A percentile compares a stretch with the other conserved stretches of the same genome.
Evolutionary conservation across 345 rosid genomes (phyloP).

Genomic region (Gossypium bickii): DNA sequence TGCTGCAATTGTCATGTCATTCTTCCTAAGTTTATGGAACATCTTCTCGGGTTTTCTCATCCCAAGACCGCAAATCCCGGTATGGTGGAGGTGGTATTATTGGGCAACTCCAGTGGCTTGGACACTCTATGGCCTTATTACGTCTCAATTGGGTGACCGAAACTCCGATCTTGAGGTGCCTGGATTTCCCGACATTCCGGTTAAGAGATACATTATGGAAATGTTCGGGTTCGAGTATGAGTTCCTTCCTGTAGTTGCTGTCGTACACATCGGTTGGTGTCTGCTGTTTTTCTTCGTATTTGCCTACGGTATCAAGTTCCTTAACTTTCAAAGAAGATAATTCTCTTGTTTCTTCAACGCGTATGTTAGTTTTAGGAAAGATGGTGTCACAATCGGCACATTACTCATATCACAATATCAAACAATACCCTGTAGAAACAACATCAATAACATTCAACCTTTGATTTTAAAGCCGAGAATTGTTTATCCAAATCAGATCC

Average conservation of each 20-base stretch:
- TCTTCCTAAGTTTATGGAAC: constrained; percentile 84
- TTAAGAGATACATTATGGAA: constrained; percentile 43
- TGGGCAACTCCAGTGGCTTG: constrained; percentile 75
- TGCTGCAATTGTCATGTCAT: constrained; percentile 63
- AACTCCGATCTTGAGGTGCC: constrained; percentile 29
- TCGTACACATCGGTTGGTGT: constrained; percentile 46
- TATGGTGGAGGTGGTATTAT: constrained; percentile 94
- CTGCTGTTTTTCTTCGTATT: constrained; percentile 41
- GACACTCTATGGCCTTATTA: constrained; percentile 64
- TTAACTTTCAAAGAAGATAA: constrained; percentile 59
- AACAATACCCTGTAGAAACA: neutral
- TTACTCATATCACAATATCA: neutral
- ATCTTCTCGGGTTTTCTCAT: constrained; percentile 76
- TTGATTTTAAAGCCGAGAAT: no score
- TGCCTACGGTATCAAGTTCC: constrained; percentile 48
- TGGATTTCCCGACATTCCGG: constrained; percentile 25
- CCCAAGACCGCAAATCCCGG: constrained; percentile 60
- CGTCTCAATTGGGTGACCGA: constrained; percentile 66
- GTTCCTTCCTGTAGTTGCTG: constrained; percentile 62
- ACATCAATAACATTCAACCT: no score
- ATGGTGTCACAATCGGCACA: neutral
- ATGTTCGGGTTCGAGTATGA: constrained; percentile 45
- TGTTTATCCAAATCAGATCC: no score
- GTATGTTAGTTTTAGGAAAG: neutral
- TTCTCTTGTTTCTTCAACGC: neutral